These are phyloP conservation scores for Diaporthe eres DNA, from an alignment of 2,329 filamentous ascomycete genomes.

Conservation along the genomic window DNA sequence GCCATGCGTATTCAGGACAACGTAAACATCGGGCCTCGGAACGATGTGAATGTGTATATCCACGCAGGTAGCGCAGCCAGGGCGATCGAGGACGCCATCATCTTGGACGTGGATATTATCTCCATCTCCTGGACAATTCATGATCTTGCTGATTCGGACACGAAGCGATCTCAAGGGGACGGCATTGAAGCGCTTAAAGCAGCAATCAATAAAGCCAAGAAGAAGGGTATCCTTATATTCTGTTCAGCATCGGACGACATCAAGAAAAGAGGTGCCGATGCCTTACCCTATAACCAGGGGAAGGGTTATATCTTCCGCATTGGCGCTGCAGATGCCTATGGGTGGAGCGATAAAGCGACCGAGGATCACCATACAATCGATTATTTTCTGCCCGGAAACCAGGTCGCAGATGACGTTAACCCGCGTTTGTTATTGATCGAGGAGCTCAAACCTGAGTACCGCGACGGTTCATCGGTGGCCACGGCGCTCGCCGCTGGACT, in stretches of 20 bases:
- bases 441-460: conserved; percentile 9
- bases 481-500: conserved; percentile 27
- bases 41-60: neutral
- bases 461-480: conserved; percentile 21
- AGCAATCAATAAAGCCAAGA: neutral
- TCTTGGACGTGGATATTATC: conserved; percentile 12
- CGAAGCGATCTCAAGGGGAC: neutral
- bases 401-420: conserved; percentile 24
- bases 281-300: conserved; percentile 14
- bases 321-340: conserved; percentile 20
- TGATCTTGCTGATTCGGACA: neutral
- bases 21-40: neutral
- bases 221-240: neutral
- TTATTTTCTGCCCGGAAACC: conserved; percentile 12
- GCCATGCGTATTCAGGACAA: conserved; percentile 29
- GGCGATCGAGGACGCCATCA: conserved; percentile 27
- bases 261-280: conserved; percentile 17
- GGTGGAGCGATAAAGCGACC: conserved; percentile 14
- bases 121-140: conserved; percentile 29
- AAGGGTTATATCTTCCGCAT: conserved; percentile 2
- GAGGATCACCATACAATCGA: conserved; percentile 23
- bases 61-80: conserved; percentile 9
- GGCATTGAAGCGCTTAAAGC: neutral
- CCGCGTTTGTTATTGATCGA: neutral
- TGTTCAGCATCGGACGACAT: conserved; percentile 24